Conservation (phyloP, 768 basidiomycete genomes). For the Mycena haematopus region DNA sequence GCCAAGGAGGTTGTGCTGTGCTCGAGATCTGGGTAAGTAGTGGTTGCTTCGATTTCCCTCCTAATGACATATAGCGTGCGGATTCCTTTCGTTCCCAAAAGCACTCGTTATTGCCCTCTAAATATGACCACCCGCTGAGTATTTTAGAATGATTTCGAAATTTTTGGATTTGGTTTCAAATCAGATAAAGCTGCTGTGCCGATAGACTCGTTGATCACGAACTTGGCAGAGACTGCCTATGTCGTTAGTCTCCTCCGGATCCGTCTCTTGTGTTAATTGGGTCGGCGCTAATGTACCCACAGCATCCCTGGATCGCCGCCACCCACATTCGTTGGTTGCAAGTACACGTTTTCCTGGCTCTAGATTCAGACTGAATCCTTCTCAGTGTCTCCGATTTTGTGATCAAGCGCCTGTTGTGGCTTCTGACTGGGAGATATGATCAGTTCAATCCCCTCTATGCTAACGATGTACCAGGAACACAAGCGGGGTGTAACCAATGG, state of each 20-base stretch:
- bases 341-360: constrained; percentile 27
- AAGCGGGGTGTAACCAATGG: constrained; percentile 69
- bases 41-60: background rate
- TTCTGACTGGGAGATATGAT: constrained; percentile 53
- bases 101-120: constrained; percentile 41
- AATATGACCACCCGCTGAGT: background rate
- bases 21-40: constrained; percentile 52
- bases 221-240: constrained; percentile 60
- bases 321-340: constrained; percentile 66
- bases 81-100: constrained; percentile 67
- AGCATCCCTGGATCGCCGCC: constrained; percentile 66
- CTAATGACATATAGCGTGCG: constrained; percentile 14
- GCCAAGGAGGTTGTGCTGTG: constrained; percentile 61
- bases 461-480: constrained; percentile 50
- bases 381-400: constrained; percentile 59
- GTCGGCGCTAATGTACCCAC: background rate
- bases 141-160: constrained; percentile 56
- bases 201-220: constrained; percentile 60
- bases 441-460: constrained; percentile 34
- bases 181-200: constrained; percentile 45
- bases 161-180: constrained; percentile 56
- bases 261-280: background rate
- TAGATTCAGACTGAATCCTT: background rate
- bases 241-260: constrained; percentile 47
- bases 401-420: constrained; percentile 63